These are phyloP conservation scores for Agaricus subrufescens DNA, from an alignment of 768 basidiomycete species.

Conservation along the genomic window DNA sequence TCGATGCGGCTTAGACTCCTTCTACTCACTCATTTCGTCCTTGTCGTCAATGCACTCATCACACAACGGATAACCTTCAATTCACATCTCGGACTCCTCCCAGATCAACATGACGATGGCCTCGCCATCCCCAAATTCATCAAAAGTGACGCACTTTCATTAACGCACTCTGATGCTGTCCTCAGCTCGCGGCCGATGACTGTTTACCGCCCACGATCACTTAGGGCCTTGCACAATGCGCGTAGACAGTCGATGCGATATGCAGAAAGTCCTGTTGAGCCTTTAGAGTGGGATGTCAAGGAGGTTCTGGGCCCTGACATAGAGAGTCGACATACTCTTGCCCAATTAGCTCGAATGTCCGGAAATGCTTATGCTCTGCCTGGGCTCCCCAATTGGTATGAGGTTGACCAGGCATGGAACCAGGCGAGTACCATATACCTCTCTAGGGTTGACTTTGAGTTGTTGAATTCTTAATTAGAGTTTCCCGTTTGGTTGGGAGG, in stretches of 20 bases:
- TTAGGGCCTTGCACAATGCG: conserved; percentile 44
- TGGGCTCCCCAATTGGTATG: conserved; percentile 74
- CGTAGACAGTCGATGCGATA: conserved; percentile 46
- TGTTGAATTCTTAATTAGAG: conserved; percentile 38
- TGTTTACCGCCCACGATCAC: conserved; percentile 57
- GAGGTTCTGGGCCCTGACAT: conserved; percentile 73
- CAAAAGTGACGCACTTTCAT: conserved; percentile 13
- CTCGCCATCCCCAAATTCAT: conserved; percentile 13
- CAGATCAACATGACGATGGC: conserved; percentile 1
- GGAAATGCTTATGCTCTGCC: conserved; percentile 86
- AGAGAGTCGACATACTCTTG: conserved; percentile 72
- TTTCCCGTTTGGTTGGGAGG: conserved; percentile 79
- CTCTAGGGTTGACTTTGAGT: conserved; percentile 11
- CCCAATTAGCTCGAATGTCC: conserved; percentile 81
- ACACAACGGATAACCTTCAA: conserved; percentile 17
- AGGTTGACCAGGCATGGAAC: conserved; percentile 74
- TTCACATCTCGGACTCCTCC: conserved; percentile 15
- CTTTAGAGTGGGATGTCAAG: conserved; percentile 62
- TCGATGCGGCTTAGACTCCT: conserved; percentile 16
- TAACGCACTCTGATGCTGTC: conserved; percentile 12
- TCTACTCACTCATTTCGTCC: conserved; percentile 14
- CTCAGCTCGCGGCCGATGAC: conserved; percentile 49
- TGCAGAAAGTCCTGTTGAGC: conserved; percentile 38
- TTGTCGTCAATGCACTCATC: conserved; percentile 11
- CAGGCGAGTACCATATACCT: conserved; percentile 24